Percentiles rank a stretch among this genome's conserved stretches.
phyloP scores from a whole-genome alignment of 2,329 filamentous ascomycete genomes.

The Alternaria arborescens region DNA sequence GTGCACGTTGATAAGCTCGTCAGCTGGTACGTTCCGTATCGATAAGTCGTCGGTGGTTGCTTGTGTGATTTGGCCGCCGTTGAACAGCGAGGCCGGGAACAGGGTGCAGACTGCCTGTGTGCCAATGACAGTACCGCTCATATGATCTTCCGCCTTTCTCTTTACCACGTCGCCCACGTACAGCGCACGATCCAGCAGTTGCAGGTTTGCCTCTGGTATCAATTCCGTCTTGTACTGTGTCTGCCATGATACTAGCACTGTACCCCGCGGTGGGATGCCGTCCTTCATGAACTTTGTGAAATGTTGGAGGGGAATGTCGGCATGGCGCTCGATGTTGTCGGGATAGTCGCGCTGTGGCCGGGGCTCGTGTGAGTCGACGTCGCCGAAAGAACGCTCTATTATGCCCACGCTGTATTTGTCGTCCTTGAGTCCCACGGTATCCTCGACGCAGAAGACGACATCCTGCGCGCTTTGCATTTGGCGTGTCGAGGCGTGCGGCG shows the following conservation, averaged over 20 bases:
- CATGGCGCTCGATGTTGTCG: slow-evolving; percentile 49
- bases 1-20: slow-evolving; percentile 57
- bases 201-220: slow-evolving; percentile 55
- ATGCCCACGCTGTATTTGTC: slow-evolving; percentile 55
- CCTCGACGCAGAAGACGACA: slow-evolving; percentile 51
- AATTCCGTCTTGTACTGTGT: slow-evolving; percentile 53
- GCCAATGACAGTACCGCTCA: slow-evolving; percentile 65
- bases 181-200: slow-evolving; percentile 63
- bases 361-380: slow-evolving; percentile 58
- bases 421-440: slow-evolving; percentile 53
- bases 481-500: background rate
- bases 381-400: slow-evolving; percentile 54
- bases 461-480: slow-evolving; percentile 24
- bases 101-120: slow-evolving; percentile 58
- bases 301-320: slow-evolving; percentile 39
- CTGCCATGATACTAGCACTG: slow-evolving; percentile 61
- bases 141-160: slow-evolving; percentile 55
- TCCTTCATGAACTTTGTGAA: slow-evolving; percentile 53
- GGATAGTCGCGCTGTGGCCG: slow-evolving; percentile 52
- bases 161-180: slow-evolving; percentile 66
- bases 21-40: slow-evolving; percentile 53
- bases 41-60: slow-evolving; percentile 42
- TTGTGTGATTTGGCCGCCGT: slow-evolving; percentile 32
- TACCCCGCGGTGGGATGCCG: slow-evolving; percentile 61
- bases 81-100: slow-evolving; percentile 43